Conservation (phyloP, 805 yeast genomes). For the Lipomyces yamadae region DNA sequence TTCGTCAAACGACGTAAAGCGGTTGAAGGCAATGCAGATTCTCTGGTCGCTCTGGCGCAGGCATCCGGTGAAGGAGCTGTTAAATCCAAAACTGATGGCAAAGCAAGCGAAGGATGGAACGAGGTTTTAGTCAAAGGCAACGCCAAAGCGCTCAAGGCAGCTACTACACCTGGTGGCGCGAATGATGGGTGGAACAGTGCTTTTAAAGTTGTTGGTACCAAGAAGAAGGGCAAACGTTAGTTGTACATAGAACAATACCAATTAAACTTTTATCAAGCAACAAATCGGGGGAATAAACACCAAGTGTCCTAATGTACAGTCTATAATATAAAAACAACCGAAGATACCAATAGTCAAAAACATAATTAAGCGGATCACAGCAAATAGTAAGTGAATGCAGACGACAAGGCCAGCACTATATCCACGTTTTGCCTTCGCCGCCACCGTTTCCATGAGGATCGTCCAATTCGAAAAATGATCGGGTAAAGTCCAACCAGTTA, state of each 20-base stretch:
- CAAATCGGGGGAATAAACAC: background rate
- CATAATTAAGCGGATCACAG: background rate
- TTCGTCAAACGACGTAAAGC: conserved; percentile 75
- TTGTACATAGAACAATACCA: background rate
- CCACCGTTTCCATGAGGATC: conserved; percentile 18
- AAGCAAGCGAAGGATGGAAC: conserved; percentile 31
- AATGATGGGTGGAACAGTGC: conserved; percentile 49
- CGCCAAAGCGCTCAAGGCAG: conserved; percentile 27
- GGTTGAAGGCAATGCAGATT: conserved; percentile 62
- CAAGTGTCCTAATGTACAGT: background rate
- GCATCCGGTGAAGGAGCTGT: conserved; percentile 7
- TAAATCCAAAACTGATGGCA: conserved; percentile 38
- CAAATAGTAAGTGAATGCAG: no score
- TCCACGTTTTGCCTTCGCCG: conserved; percentile 26
- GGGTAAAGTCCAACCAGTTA: conserved; percentile 18
- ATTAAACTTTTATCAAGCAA: background rate
- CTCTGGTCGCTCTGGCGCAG: conserved; percentile 39
- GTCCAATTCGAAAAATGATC: conserved; percentile 22
- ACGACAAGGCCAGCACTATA: background rate
- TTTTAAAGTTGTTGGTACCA: conserved; percentile 68
- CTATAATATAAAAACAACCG: background rate
- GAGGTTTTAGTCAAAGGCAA: conserved; percentile 34
- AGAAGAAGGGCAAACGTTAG: conserved; percentile 51
- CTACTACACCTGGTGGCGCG: conserved; percentile 9
- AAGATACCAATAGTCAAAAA: background rate